Base-by-base conservation (phyloP, 192 early-diverging fungal species). In the Rhizophagus prolifer region DNA sequence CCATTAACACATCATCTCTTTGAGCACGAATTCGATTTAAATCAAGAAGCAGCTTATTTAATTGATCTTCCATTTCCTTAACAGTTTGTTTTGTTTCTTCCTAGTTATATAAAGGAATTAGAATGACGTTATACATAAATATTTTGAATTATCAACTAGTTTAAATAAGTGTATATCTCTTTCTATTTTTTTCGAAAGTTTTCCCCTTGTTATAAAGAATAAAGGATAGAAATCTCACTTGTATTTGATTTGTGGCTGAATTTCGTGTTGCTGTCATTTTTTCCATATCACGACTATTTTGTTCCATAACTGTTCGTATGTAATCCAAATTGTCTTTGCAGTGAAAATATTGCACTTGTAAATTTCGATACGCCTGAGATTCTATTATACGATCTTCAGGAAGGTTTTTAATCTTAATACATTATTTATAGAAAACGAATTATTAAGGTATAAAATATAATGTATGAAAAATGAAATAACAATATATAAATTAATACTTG, bases 1-100 rank as follows among this genome's bases (percentile, higher is more conserved):
- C 69, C 16, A 66, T 85, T 30, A 30, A 36, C 1, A 68, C 60
- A 36, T 78, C 61, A 70, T 82, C 81, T 28, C 81, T 72, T 75
- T 74, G 59, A 25, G 70, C 81, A 54, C 81, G 81, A 30, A 82
- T 61, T 36, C 79, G 41, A 46, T 73, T 31, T 23, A 79, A 34
- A 58, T 79, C 78, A 25, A 14, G 34, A 16, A 60, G 50, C 31
- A 75, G n/a, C n/a, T 50, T 61, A 16, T 68, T 28, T 10, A 75
- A 28, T 58, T 75, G 28, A 25, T 69, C 67, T 69, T 69, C 28
- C 5, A 25, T n/a, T 14, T 69, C 67, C 23, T 69, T 26, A 21
- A 44, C 13, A 26, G 30, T 26, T 46, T n/a, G 67, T 26, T 69
- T 69, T 9, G 23, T 69, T 69, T 69, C 67, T 46, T 26, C 36